Evolutionary conservation across 768 basidiomycete genomes (phyloP), one percentile per base, ranked within the genome.

Genomic region (Ephemerocybe angulata): DNA sequence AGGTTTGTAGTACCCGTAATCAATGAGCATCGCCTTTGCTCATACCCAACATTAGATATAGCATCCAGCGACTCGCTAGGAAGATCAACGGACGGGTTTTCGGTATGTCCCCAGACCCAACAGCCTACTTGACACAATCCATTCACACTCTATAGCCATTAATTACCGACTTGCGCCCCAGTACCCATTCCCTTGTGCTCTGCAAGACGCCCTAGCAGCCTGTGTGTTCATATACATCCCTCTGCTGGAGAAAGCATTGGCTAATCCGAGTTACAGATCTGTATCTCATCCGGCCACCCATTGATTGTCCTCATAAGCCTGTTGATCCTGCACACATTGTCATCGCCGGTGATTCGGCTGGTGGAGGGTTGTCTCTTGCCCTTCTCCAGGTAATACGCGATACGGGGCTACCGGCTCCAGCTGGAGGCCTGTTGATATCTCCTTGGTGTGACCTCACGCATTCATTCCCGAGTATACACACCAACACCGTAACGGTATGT

Each of bases 371-470:
- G 12, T 80, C 84, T 1, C 72, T 98, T 48, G 87, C 93, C 3
- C 75, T 97, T 27, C 78, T 99, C 3, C 91, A 94, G 69, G 78
- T 89, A 10, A 81, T 99, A 44, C 88, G 97, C 15, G 97, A 99
- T 68, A 72, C 80, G 0, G 86, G 83, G 2, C 74, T 95, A 22
- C 93, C 93, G 4, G 59, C 81, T 42, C 96, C 95, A 3, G 91
- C 93, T 2, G 97, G 93, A 6, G 93, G 85, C 1, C 77, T 96
- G 17, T 73, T 98, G 37, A 88, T 98, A 59, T 94, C 91, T 25
- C 97, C 97, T 0, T 98, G 96, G 90, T 89, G 78, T 65, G 81
- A 82, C 69, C 71, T 98, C n/a, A 95, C 92, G 0, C 97, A 98
- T 68, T 94, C 91, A 0, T 98, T 98, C 69, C 90, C 93, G 0